Conservation (phyloP, 2,329 filamentous ascomycete genomes). For the Plectosphaerella sp. region DNA sequence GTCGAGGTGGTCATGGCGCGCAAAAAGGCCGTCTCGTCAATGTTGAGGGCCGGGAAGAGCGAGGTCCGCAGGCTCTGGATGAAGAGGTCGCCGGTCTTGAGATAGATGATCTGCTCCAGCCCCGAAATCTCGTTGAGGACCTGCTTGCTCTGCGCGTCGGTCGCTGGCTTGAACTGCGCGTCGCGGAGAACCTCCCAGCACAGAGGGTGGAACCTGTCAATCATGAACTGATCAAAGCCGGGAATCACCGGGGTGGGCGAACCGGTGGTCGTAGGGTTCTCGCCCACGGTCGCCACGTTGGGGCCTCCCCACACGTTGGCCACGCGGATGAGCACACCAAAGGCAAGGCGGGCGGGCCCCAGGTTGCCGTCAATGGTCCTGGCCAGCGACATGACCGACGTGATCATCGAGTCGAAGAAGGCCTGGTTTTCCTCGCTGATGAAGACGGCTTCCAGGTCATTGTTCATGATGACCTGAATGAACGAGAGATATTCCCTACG, state of each 20-base stretch:
- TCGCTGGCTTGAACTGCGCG: constrained; percentile 70
- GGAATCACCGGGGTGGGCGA: constrained; percentile 61
- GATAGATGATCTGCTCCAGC: constrained; percentile 84
- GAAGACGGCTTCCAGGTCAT: constrained; percentile 83
- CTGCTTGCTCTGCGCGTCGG: constrained; percentile 82
- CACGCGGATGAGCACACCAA: constrained; percentile 79
- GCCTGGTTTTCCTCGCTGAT: constrained; percentile 87
- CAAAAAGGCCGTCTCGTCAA: constrained; percentile 57
- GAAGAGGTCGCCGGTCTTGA: constrained; percentile 82
- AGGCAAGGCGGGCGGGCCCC: constrained; percentile 64
- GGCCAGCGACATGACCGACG: constrained; percentile 79
- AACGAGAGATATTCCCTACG: constrained; percentile 95
- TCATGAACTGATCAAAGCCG: constrained; percentile 88
- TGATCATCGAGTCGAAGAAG: constrained; percentile 83
- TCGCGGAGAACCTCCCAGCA: constrained; percentile 87
- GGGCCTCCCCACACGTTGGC: constrained; percentile 86
- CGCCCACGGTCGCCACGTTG: constrained; percentile 58
- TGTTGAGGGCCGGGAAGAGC: constrained; percentile 62
- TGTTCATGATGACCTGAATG: constrained; percentile 81
- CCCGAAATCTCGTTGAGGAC: constrained; percentile 83
- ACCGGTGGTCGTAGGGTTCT: constrained; percentile 43
- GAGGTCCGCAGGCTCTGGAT: constrained; percentile 61
- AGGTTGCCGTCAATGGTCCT: constrained; percentile 63
- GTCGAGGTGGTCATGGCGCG: constrained; percentile 52
- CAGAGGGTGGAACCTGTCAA: constrained; percentile 80